Conservation (phyloP, 805 yeast genomes). For the baker's yeast (Saccharomyces cerevisiae) region DNA sequence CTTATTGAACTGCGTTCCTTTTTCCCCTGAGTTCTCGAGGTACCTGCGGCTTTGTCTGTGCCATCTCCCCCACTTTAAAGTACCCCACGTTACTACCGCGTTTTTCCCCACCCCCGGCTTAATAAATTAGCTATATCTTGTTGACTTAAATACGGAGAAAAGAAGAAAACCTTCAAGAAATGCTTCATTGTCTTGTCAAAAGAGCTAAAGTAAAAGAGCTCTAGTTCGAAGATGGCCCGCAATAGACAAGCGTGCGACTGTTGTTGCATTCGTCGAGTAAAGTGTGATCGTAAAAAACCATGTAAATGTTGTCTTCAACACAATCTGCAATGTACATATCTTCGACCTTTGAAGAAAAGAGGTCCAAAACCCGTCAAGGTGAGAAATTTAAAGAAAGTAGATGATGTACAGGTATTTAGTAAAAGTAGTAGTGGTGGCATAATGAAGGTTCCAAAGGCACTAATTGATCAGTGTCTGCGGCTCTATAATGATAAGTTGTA, state of each 20-base stretch:
- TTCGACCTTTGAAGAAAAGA: background rate
- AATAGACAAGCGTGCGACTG: background rate
- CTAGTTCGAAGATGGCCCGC: background rate
- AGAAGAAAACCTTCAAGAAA: background rate
- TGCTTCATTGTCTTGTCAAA: background rate
- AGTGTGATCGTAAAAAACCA: background rate
- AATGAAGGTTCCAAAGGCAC: background rate
- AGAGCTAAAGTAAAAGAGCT: too few species aligned
- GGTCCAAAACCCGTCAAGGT: background rate
- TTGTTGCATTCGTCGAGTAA: background rate
- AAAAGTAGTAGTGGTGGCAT: background rate
- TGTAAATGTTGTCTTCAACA: background rate
- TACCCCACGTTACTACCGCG: background rate
- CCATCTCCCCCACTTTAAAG: too few species aligned
- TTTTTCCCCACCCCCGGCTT: background rate
- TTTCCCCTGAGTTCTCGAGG: background rate
- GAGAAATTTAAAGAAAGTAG: background rate
- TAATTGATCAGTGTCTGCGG: background rate
- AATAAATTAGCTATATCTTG: too few species aligned
- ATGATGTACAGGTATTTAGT: background rate
- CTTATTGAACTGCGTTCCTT: too few species aligned
- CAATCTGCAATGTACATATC: background rate
- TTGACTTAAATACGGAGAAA: background rate
- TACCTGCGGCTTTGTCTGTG: background rate
- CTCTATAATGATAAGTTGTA: background rate